phyloP scores from a whole-genome alignment of 192 early-diverging fungal genomes.

The Neocallimastix lanati region DNA sequence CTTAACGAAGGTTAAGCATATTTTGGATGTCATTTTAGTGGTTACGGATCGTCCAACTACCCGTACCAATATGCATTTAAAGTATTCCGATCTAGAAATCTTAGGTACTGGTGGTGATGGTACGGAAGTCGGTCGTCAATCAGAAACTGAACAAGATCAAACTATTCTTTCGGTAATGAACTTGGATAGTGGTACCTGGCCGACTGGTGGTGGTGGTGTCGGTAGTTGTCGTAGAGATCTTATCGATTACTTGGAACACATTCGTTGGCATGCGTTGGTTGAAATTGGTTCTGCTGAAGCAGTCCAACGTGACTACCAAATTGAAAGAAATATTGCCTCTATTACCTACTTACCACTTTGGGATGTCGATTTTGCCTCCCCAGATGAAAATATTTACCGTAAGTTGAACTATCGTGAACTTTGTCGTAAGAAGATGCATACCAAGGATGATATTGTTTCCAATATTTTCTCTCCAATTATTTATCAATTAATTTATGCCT shows the following conservation, averaged over 20 bases:
- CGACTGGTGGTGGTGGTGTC: slow-evolving; percentile 23
- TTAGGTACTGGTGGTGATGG: slow-evolving; percentile 16
- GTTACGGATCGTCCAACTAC: slow-evolving; percentile 13
- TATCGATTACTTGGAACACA: slow-evolving; percentile 12
- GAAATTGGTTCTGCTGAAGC: slow-evolving; percentile 18
- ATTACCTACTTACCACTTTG: slow-evolving; percentile 19
- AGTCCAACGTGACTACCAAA: slow-evolving; percentile 24
- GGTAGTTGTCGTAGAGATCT: slow-evolving; percentile 22
- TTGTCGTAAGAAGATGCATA: slow-evolving; percentile 4
- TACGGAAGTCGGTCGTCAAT: slow-evolving; percentile 4
- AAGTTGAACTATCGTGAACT: slow-evolving; percentile 7
- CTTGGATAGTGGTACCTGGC: slow-evolving; percentile 21
- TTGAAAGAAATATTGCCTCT: slow-evolving; percentile 20
- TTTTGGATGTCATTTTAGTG: slow-evolving; percentile 6
- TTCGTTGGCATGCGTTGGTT: slow-evolving; percentile 19
- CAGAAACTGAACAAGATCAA: slow-evolving; percentile 3
- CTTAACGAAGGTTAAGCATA: slow-evolving; percentile 6
- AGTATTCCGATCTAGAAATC: slow-evolving; percentile 15
- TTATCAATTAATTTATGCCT: slow-evolving; percentile 10
- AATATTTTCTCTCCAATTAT: slow-evolving; percentile 14
- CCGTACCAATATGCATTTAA: slow-evolving; percentile 12
- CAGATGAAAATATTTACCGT: slow-evolving; percentile 17
- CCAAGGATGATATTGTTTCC: slow-evolving; percentile 8
- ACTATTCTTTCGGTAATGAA: slow-evolving; percentile 13
- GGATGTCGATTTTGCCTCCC: slow-evolving; percentile 21